Evolutionary conservation across 441 rosid genomes (phyloP).

Genomic region (Syzygium malaccense): DNA sequence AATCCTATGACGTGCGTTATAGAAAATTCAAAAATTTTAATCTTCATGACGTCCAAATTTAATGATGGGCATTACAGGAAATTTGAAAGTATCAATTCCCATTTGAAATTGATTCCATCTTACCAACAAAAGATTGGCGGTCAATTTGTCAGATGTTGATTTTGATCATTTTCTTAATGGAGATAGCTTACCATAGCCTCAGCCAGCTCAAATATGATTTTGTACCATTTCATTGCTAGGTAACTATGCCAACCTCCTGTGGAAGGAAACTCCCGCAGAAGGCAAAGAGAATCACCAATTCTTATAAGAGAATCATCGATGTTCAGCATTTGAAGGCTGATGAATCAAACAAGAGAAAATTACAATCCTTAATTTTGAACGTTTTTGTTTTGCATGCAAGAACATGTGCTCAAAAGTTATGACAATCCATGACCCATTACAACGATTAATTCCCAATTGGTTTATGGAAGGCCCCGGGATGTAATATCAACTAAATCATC

Average conservation of each 20-base stretch:
- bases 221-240: background rate
- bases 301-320: background rate
- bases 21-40: background rate
- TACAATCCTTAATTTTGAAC: background rate
- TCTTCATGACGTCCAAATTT: rapidly evolving
- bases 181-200: background rate
- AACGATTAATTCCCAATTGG: background rate
- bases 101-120: background rate
- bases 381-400: background rate
- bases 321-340: background rate
- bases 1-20: rapidly evolving
- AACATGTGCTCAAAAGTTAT: background rate
- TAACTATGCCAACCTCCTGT: background rate
- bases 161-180: background rate
- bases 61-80: background rate
- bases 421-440: background rate
- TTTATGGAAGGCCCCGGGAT: background rate
- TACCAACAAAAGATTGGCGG: background rate
- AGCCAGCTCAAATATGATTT: background rate
- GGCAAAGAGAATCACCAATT: background rate
- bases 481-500: background rate
- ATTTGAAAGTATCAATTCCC: background rate
- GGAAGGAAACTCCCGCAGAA: background rate
- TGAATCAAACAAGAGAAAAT: background rate
- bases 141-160: background rate